Evolutionary conservation across 768 basidiomycete species (phyloP).

Genomic region (Termitomyces sp.): DNA sequence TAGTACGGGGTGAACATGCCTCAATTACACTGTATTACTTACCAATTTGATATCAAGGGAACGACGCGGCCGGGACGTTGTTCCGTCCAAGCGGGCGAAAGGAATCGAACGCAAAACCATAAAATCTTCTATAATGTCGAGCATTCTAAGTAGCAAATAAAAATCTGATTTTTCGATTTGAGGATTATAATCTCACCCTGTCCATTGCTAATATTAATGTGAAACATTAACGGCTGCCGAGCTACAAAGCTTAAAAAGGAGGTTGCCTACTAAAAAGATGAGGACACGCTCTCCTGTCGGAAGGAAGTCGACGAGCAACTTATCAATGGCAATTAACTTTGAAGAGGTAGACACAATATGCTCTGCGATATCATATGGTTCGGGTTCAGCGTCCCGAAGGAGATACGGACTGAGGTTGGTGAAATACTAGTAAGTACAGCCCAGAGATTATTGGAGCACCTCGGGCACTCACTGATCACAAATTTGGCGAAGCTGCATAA

Average conservation of each 20-base stretch:
- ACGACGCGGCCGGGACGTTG: slow-evolving; percentile 45
- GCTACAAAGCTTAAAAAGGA: background rate
- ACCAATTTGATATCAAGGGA: slow-evolving; percentile 53
- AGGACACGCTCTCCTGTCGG: slow-evolving; percentile 59
- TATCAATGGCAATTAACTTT: slow-evolving; percentile 54
- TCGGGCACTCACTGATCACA: slow-evolving; percentile 53
- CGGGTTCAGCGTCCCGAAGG: slow-evolving; percentile 41
- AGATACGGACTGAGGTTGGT: slow-evolving; percentile 37
- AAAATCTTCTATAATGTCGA: slow-evolving; percentile 66
- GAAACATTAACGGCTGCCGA: background rate
- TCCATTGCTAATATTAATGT: slow-evolving; percentile 58
- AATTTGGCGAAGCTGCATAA: slow-evolving; percentile 65
- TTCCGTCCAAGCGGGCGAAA: slow-evolving; percentile 59
- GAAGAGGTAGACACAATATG: slow-evolving; percentile 51
- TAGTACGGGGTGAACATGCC: background rate
- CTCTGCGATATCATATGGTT: slow-evolving; percentile 45
- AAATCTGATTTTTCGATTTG: background rate
- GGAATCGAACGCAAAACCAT: slow-evolving; percentile 51
- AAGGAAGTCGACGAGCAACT: slow-evolving; percentile 47
- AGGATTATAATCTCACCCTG: slow-evolving; percentile 24
- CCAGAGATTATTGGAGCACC: background rate
- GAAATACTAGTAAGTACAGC: background rate
- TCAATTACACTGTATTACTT: slow-evolving; percentile 9
- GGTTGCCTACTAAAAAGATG: slow-evolving; percentile 53
- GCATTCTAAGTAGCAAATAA: slow-evolving; percentile 38